Base-by-base conservation (phyloP, 75 land plant genomes). In the Pinus albicaulis region DNA sequence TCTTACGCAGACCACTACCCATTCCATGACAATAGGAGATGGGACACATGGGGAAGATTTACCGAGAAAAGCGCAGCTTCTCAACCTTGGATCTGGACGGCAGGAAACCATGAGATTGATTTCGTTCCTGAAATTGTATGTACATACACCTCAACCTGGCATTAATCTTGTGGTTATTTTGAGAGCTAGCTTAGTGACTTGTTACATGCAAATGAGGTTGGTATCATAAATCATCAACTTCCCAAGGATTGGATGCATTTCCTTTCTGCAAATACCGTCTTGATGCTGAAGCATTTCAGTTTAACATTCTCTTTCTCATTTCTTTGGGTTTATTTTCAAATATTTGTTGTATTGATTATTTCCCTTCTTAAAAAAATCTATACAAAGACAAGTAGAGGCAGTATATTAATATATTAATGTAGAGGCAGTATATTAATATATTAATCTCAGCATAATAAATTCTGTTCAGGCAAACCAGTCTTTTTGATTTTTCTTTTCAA, bases 11-110 rank as follows among this genome's bases (percentile, higher is more conserved):
- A 95, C 76, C 73, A 73, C 55, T 86, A 96, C 78, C 89, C 88
- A 23, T 59, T 74, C 53, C 86, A 95, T 84, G 86, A 95, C 61
- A 89, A 91, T 34, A 82, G 74, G 28, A 76, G 91, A 44, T 89
- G 82, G 87, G 91, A 95, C 76, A 88, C 97, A 65, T 95, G 96
- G 96, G 93, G 91, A 36, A 86, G 98, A 71, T 93, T 95, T 78
- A 59, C 89, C 34, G 96, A 95, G 76, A 89, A 83, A 78, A 93
- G 85, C 75, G 73, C 86, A 73, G 98, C 98, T 10, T 93, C 86
- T 83, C 98, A 95, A 78, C 92, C 98, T 34, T 95, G 93, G 92
- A 91, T 95, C 26, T 95, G 98, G 98, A 93, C 96, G 48, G 84
- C 88, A 55, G 98, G 95, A 71, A 95, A 95, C 74, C 96, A 95